Evolutionary conservation across 2,329 filamentous ascomycete genomes (phyloP).

Genomic region (Penicillium brevicompactum): DNA sequence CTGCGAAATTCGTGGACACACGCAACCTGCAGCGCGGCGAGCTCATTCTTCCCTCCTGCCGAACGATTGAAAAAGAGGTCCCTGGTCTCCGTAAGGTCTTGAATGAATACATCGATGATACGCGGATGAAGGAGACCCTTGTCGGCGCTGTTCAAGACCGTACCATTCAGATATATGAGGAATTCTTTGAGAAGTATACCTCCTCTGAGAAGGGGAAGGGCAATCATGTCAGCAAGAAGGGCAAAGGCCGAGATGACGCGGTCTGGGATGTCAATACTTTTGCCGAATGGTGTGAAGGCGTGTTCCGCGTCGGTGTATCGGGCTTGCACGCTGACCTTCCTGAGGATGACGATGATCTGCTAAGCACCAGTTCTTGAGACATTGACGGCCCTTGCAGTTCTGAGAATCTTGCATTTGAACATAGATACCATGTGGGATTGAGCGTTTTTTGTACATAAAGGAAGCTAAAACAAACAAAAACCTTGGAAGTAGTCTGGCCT

Average conservation of each 20-base stretch:
- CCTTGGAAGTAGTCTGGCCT: not conserved
- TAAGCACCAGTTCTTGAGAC: slow-evolving; percentile 20
- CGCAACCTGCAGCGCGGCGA: slow-evolving; percentile 41
- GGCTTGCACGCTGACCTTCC: slow-evolving; percentile 32
- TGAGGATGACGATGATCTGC: slow-evolving; percentile 32
- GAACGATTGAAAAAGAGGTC: slow-evolving; percentile 60
- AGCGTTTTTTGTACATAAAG: slow-evolving; percentile 9
- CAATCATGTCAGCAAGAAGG: slow-evolving; percentile 48
- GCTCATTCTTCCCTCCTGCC: slow-evolving; percentile 53
- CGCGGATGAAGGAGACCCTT: slow-evolving; percentile 66
- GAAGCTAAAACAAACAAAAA: not conserved
- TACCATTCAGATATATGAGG: slow-evolving; percentile 64
- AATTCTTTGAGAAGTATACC: slow-evolving; percentile 60
- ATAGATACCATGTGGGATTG: slow-evolving; percentile 22
- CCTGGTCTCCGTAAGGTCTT: slow-evolving; percentile 58
- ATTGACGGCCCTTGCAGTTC: not conserved
- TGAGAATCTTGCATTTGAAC: slow-evolving; percentile 5
- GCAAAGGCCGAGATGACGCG: slow-evolving; percentile 63
- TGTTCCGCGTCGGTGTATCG: slow-evolving; percentile 59
- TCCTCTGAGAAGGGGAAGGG: slow-evolving; percentile 44
- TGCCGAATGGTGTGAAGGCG: slow-evolving; percentile 60
- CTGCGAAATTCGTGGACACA: slow-evolving; percentile 39
- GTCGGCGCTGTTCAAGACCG: slow-evolving; percentile 67
- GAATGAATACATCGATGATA: slow-evolving; percentile 65
- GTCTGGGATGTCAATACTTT: slow-evolving; percentile 68